phyloP scores from a whole-genome alignment of 2,329 filamentous ascomycete genomes.

The Fusarium fracticaudum region DNA sequence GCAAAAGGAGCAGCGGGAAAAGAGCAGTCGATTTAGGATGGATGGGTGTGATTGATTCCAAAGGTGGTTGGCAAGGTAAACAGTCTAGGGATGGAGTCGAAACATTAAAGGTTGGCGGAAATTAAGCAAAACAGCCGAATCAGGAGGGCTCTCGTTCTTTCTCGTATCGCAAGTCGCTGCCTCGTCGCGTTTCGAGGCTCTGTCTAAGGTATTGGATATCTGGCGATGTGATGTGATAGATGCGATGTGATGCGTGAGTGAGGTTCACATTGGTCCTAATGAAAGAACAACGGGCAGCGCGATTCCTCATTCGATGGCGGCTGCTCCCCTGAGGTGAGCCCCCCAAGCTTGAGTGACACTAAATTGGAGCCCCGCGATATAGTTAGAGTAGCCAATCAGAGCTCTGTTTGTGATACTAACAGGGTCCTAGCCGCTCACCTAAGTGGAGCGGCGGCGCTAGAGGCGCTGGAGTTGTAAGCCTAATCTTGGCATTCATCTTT shows the following conservation, averaged over 20 bases:
- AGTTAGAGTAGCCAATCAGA: conserved; percentile 29
- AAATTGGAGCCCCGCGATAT: conserved; percentile 41
- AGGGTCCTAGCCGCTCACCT: conserved; percentile 40
- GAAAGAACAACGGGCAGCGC: conserved; percentile 26
- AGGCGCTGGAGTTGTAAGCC: conserved; percentile 33
- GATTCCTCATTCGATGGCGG: conserved; percentile 41
- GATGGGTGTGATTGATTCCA: conserved; percentile 20
- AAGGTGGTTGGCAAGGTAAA: conserved; percentile 21
- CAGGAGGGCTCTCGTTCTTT: conserved; percentile 5
- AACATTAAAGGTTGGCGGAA: conserved; percentile 20
- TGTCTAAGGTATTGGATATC: conserved; percentile 17
- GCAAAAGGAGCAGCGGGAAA: conserved; percentile 9
- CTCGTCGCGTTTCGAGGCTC: conserved; percentile 27
- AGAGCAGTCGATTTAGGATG: conserved; percentile 19
- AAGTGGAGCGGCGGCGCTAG: conserved; percentile 33
- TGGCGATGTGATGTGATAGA: conserved; percentile 26
- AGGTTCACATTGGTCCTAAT: conserved; percentile 32
- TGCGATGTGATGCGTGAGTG: conserved; percentile 37
- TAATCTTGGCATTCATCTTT: conserved; percentile 19
- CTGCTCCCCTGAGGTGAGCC: conserved; percentile 40
- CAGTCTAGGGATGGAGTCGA: conserved; percentile 24
- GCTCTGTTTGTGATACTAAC: background rate
- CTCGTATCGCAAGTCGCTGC: conserved; percentile 9
- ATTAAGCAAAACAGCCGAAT: conserved; percentile 12
- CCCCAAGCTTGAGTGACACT: conserved; percentile 37